Evolutionary conservation across 2,329 filamentous ascomycete species (phyloP), one percentile per base, ranked within the genome.

Genomic region (Hymenoscyphus repandus): DNA sequence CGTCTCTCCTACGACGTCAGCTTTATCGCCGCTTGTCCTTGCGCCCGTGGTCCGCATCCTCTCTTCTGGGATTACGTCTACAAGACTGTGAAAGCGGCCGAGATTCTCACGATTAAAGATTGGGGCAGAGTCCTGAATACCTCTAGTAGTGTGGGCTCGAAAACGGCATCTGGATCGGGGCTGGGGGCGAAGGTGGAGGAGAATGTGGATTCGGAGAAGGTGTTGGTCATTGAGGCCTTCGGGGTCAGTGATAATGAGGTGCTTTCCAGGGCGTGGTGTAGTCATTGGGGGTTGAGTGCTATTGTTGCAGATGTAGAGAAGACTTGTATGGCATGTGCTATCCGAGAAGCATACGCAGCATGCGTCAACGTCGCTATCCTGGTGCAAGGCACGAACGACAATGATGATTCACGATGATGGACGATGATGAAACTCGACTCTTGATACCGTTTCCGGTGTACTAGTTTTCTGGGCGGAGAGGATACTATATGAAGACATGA

Each of bases 241-340:
- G 86, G 86, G 1, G 84, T 86, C 18, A 73, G 74, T 44, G 86
- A 90, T 66, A 89, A 90, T 58, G 86, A 90, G 67, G 86, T 89
- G 3, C 76, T 90, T 60, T 86, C 83, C 1, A 73, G 86, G 55
- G 85, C 86, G 6, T 90, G 86, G 86, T 90, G 86, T 65, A 79
- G 84, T 49, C 83, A 88, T 61, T 88, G 85, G 79, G 86, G 86
- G 2, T 68, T 88, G 60, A 83, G 78, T 62, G 86, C 86, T 1
- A 70, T 90, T 15, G 78, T 89, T 51, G 85, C 85, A 7, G 83
- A 89, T 66, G 66, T 88, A 47, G 72, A 77, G 52, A 80, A 76
- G 69, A 89, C 86, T 13, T 90, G 80, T 68, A 80, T 88, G 75
- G 78, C 84, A 13, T 90, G 86, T 66, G 83, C 85, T 9, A 82